Evolutionary conservation across 2,329 filamentous ascomycete species (phyloP), one percentile per base, ranked within the genome.

Genomic region (Intubia oerlemansii): DNA sequence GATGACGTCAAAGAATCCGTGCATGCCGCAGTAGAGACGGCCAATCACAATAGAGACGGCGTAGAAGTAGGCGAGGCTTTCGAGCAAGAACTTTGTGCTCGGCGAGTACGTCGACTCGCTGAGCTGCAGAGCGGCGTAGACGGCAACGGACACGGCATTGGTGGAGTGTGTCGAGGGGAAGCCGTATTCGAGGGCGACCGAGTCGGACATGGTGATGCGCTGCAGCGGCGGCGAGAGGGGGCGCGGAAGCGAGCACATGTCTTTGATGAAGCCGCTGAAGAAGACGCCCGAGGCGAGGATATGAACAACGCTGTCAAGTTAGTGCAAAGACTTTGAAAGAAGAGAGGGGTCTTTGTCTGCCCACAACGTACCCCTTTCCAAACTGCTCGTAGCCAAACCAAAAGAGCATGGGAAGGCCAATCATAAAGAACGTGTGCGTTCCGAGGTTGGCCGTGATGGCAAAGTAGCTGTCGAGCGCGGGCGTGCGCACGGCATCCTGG

Each of bases 381-480:
- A 91, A 66, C 37, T 65, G 71, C 24, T 76, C 72, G 51, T 84
- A 78, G 30, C 85, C 85, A 44, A 81, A 92, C 88, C 88, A 98
- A 56, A 95, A 95, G 41, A 92, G 65, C 38, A 95, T 80, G 5
- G 88, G 88, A 43, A 98, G 56, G 33, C 81, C 76, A 39, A 92
- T 65, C 84, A 95, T 95, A 59, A 93, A 98, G 57, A 93, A 95
- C 1, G 88, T 98, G 52, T 98, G 88, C 1, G 88, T 98, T 39
- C 88, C 81, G 31, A 95, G 66, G 50, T 95, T 98, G 37, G 88
- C 88, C 1, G 84, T 91, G 39, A 90, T 80, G 28, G 88, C 85
- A 52, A 98, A 98, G 57, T 93, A 98, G 36, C 80, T 80, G 52
- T 98, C 88, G 43, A 95, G 71, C 7, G 77, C 65, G 1, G 81